Percentiles rank a stretch among this genome's conserved stretches.
Conservation (phyloP, 345 rosid genomes). For the Murraya paniculata region DNA sequence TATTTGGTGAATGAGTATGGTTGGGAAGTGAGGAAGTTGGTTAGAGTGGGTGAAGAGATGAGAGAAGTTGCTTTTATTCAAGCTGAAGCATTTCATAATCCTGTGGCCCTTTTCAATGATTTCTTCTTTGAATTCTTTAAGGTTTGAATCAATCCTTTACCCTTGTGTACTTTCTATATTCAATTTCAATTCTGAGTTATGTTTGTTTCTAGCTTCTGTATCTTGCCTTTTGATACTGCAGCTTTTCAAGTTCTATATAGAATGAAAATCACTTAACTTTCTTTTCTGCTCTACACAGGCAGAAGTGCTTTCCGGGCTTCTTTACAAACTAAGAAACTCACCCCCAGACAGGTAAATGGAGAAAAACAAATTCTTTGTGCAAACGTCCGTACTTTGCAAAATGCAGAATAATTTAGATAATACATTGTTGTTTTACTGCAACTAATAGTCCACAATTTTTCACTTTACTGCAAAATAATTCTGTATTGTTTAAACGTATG, state of each 20-base stretch:
- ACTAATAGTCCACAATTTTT: too few species aligned
- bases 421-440: too few species aligned
- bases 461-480: too few species aligned
- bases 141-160: slow-evolving; percentile 33
- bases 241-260: too few species aligned
- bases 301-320: slow-evolving; percentile 75
- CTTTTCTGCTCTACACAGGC: slow-evolving; percentile 45
- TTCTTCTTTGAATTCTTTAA: slow-evolving; percentile 69
- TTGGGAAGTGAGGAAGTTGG: slow-evolving; percentile 71
- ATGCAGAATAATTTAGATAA: too few species aligned
- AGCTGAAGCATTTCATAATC: slow-evolving; percentile 80
- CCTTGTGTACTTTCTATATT: background rate
- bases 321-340: slow-evolving; percentile 78
- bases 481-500: too few species aligned
- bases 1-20: slow-evolving; percentile 54
- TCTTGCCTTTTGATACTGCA: background rate
- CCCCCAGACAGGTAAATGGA: slow-evolving; percentile 57
- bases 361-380: too few species aligned
- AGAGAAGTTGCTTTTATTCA: slow-evolving; percentile 64
- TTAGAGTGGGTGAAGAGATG: slow-evolving; percentile 44
- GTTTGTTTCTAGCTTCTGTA: background rate
- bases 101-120: slow-evolving; percentile 59
- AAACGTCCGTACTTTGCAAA: too few species aligned
- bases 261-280: too few species aligned
- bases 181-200: background rate